Evolutionary conservation across 2,329 filamentous ascomycete genomes (phyloP).

Genomic region (Diplocarpon mali): DNA sequence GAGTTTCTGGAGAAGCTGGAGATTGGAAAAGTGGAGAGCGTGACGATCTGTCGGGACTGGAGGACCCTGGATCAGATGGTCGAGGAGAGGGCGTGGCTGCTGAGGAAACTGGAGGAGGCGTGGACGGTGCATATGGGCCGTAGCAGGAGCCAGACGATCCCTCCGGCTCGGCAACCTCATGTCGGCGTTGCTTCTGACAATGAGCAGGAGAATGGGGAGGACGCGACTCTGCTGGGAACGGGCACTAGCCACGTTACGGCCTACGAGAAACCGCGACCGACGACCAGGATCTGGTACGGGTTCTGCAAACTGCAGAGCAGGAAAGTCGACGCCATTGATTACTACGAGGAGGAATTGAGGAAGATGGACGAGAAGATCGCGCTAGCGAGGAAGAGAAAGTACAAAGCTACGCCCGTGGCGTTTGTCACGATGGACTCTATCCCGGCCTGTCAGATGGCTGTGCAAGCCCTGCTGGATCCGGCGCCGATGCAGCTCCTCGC

Average conservation of each 20-base stretch:
- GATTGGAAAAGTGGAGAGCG: constrained; percentile 81
- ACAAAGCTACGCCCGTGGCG: constrained; percentile 68
- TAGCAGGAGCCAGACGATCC: constrained; percentile 35
- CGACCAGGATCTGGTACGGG: constrained; percentile 67
- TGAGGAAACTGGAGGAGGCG: constrained; percentile 69
- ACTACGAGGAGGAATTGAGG: constrained; percentile 79
- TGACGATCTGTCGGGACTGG: constrained; percentile 84
- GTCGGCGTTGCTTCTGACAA: constrained; percentile 27
- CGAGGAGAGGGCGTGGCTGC: constrained; percentile 47
- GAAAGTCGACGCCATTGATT: constrained; percentile 82
- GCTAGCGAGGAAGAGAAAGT: constrained; percentile 61
- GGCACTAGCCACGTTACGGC: constrained; percentile 29
- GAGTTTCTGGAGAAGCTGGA: constrained; percentile 76
- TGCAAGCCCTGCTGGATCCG: constrained; percentile 87
- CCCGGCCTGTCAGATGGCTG: constrained; percentile 85
- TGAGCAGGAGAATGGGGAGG: constrained; percentile 39
- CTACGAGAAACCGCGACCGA: constrained; percentile 47
- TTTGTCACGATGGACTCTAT: constrained; percentile 98
- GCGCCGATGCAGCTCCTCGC: constrained; percentile 77
- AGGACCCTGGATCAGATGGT: constrained; percentile 66
- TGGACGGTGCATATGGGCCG: constrained; percentile 70
- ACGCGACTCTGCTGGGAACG: constrained; percentile 43
- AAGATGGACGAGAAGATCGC: constrained; percentile 66
- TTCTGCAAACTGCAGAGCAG: constrained; percentile 59
- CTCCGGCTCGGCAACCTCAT: constrained; percentile 28